Base-by-base conservation (phyloP, 148 eudicot species). In the Spergularia marina region DNA sequence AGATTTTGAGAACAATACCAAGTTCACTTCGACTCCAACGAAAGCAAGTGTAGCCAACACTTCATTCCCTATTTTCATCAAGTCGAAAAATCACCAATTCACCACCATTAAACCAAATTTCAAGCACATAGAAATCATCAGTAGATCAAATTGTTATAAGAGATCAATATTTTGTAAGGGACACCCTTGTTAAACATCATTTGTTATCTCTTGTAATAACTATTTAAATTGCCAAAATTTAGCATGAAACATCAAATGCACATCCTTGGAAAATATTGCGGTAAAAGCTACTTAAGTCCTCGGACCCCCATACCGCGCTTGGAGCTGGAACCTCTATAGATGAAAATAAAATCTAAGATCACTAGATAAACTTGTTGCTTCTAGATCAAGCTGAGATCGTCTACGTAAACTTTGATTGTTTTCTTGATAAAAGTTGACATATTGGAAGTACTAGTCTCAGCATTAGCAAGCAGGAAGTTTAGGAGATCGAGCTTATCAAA, bases 1-100 rank as follows among this genome's bases (percentile, higher is more conserved):
- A 8, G 86, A 76, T 68, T 85, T 87, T 4, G 85, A 80, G 84
- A 87, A 87, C 25, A 87, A 63, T 68, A 87, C 89, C 72, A 87
- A 70, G 83, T 87, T 87, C 57, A 87, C 89, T 41, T 85, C 89
- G 74, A 87, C 89, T 55, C 89, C 89, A 7, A 81, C 83, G 39
- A 87, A 87, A 5, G 87, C 89, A 0, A 87, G 79, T 9, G 87
- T 87, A 12, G 80, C 87, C 74, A 87, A 58, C 12, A 82, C 89
- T 81, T 87, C 84, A 58, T 87, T 87, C 59, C 84, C 89, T 87
- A 54, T 21, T 7, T 67, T 52, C 54, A 49, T 47, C 74, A 41
- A 16, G 17, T 57, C 67, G 14, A 4, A 59, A 65, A 14, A 60
- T 3, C 15, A 44, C 36, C 15, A 20, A 30, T 30, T 30, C 36